Evolutionary conservation across 1,284 basidiomycete species (phyloP).

Genomic region (Melanopsichium pennsylvanicum): DNA sequence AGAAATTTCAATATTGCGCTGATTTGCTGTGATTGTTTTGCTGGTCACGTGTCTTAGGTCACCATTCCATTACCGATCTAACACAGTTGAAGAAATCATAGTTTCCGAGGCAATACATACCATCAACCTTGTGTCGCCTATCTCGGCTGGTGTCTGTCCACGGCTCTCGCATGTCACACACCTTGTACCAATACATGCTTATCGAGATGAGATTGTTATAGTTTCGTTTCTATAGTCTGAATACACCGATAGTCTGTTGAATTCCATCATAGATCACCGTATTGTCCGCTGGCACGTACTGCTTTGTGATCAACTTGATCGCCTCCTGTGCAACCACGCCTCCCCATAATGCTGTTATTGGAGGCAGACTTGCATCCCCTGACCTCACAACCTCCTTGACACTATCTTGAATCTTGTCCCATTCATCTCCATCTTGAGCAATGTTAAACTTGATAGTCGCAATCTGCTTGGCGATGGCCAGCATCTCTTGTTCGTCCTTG

Average conservation of each 20-base stretch:
- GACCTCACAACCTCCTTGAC: constrained; percentile 82
- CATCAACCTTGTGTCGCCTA: too few relatives aligned
- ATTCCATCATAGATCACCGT: constrained; percentile 87
- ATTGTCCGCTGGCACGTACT: constrained; percentile 90
- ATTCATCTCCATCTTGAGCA: constrained; percentile 53
- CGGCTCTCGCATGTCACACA: too few relatives aligned
- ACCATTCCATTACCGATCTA: too few relatives aligned
- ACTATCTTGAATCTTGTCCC: constrained; percentile 73
- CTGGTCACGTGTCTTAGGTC: too few relatives aligned
- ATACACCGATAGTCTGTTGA: constrained; percentile 67
- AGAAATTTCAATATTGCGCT: too few relatives aligned
- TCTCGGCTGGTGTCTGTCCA: too few relatives aligned
- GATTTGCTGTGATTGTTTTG: too few relatives aligned
- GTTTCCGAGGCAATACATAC: too few relatives aligned
- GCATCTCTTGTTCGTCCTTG: constrained; percentile 53
- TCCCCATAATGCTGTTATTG: constrained; percentile 89
- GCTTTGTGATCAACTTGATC: constrained; percentile 95
- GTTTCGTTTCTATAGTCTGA: constrained; percentile 36
- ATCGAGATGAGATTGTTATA: neutral
- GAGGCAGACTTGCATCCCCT: constrained; percentile 81
- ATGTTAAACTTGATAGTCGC: constrained; percentile 14
- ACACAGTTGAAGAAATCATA: too few relatives aligned
- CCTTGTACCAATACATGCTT: too few relatives aligned
- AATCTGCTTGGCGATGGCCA: constrained; percentile 19
- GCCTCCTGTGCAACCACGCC: constrained; percentile 95